Conservation (phyloP, 1,139 yeast genomes). For the Wickerhamomyces sp. region DNA sequence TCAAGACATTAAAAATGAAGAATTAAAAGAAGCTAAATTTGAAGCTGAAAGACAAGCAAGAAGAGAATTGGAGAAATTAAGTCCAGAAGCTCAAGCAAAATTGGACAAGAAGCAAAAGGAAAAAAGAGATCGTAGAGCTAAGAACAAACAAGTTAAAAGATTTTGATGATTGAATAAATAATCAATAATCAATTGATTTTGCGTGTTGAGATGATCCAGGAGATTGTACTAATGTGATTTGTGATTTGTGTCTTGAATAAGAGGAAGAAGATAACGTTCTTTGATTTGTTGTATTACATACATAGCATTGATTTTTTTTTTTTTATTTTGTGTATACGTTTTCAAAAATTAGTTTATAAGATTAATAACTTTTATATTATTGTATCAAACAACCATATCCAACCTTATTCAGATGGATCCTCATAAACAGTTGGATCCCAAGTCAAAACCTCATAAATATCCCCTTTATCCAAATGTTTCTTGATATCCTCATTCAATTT, state of each 20-base stretch:
- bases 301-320: too few species aligned
- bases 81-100: slow-evolving; percentile 72
- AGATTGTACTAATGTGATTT: background rate
- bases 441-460: slow-evolving; percentile 22
- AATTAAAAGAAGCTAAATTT: slow-evolving; percentile 60
- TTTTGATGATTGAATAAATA: too few species aligned
- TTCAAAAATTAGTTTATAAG: too few species aligned
- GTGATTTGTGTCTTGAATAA: background rate
- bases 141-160: slow-evolving; percentile 38
- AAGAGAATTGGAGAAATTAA: slow-evolving; percentile 49
- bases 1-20: slow-evolving; percentile 64
- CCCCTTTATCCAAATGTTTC: slow-evolving; percentile 19
- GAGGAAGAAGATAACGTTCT: background rate
- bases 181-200: too few species aligned
- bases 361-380: too few species aligned
- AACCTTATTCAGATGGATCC: slow-evolving; percentile 1
- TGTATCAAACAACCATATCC: background rate
- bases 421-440: slow-evolving; percentile 27
- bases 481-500: slow-evolving; percentile 23
- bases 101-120: slow-evolving; percentile 66
- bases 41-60: slow-evolving; percentile 61
- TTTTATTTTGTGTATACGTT: too few species aligned
- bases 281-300: too few species aligned
- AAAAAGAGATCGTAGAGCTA: slow-evolving; percentile 47
- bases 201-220: background rate